Percentiles rank a stretch among this genome's conserved stretches.
These are phyloP conservation scores for Rutstroemia sydowiana DNA, from an alignment of 2,329 filamentous ascomycete genomes.

Conservation along the genomic window DNA sequence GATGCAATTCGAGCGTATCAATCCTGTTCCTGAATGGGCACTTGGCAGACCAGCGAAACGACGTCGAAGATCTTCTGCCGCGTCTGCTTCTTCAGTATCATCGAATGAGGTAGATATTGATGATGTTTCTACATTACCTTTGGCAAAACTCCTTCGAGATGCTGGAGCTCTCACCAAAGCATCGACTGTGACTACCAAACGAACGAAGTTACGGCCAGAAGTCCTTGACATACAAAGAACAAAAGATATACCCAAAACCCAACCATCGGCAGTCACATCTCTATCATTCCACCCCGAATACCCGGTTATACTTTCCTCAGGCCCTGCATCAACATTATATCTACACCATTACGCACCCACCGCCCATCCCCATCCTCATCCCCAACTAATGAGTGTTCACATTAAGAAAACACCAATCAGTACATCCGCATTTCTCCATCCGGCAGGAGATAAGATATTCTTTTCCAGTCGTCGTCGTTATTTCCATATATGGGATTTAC, in stretches of 20 bases:
- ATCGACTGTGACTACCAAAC: slow-evolving; percentile 44
- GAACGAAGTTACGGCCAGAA: slow-evolving; percentile 73
- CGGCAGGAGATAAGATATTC: slow-evolving; percentile 70
- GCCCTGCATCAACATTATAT: slow-evolving; percentile 75
- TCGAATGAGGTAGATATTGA: slow-evolving; percentile 44
- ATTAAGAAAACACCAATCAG: slow-evolving; percentile 76
- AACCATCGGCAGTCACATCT: slow-evolving; percentile 72
- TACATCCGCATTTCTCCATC: slow-evolving; percentile 71
- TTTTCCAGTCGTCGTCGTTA: slow-evolving; percentile 82
- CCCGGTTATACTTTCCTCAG: slow-evolving; percentile 83
- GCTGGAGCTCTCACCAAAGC: slow-evolving; percentile 53
- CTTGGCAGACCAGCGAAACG: slow-evolving; percentile 45
- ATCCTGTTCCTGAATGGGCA: slow-evolving; percentile 56
- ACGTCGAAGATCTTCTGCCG: slow-evolving; percentile 43
- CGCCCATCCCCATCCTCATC: slow-evolving; percentile 72
- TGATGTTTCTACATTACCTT: slow-evolving; percentile 61
- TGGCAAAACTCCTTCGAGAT: slow-evolving; percentile 73
- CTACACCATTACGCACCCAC: slow-evolving; percentile 81
- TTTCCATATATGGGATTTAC: slow-evolving; percentile 91
- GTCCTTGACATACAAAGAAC: slow-evolving; percentile 84
- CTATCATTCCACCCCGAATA: slow-evolving; percentile 85
- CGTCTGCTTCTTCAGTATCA: slow-evolving; percentile 31
- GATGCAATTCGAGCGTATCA: slow-evolving; percentile 61
- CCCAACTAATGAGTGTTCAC: slow-evolving; percentile 83
- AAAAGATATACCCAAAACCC: slow-evolving; percentile 73